Conservation (phyloP, 345 rosid species). For the Salix viminalis region DNA sequence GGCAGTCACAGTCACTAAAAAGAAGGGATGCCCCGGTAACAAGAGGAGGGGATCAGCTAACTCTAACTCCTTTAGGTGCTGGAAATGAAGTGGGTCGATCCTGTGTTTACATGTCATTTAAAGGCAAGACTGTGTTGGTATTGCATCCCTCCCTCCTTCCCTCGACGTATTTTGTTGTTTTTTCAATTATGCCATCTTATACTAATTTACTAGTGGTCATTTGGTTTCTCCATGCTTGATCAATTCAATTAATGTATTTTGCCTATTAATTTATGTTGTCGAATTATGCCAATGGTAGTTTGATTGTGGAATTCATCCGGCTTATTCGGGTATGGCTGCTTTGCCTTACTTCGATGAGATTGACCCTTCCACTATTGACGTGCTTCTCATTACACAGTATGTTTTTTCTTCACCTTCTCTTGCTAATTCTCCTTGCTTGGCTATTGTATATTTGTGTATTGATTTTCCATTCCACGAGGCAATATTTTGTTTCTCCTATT, state of each 20-base stretch:
- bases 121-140: slow-evolving; percentile 75
- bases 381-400: slow-evolving; percentile 88
- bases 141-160: background rate
- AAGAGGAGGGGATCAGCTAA: slow-evolving; percentile 63
- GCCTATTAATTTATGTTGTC: background rate
- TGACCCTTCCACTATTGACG: slow-evolving; percentile 83
- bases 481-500: too few relatives aligned
- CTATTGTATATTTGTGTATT: too few relatives aligned
- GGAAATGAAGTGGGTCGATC: slow-evolving; percentile 97
- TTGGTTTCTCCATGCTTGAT: background rate
- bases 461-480: too few relatives aligned
- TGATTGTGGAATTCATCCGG: slow-evolving; percentile 94
- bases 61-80: slow-evolving; percentile 78
- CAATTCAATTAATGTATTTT: background rate
- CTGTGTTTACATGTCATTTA: slow-evolving; percentile 84
- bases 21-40: slow-evolving; percentile 56
- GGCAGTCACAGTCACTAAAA: slow-evolving; percentile 47
- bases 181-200: too few relatives aligned
- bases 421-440: too few relatives aligned
- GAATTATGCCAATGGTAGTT: slow-evolving; percentile 36
- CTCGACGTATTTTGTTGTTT: too few relatives aligned
- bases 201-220: too few relatives aligned
- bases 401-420: slow-evolving; percentile 4
- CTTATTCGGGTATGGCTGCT: slow-evolving; percentile 89
- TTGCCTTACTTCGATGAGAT: slow-evolving; percentile 93